Conservation (phyloP, 305 asterid species). For the Rubia balearica region DNA sequence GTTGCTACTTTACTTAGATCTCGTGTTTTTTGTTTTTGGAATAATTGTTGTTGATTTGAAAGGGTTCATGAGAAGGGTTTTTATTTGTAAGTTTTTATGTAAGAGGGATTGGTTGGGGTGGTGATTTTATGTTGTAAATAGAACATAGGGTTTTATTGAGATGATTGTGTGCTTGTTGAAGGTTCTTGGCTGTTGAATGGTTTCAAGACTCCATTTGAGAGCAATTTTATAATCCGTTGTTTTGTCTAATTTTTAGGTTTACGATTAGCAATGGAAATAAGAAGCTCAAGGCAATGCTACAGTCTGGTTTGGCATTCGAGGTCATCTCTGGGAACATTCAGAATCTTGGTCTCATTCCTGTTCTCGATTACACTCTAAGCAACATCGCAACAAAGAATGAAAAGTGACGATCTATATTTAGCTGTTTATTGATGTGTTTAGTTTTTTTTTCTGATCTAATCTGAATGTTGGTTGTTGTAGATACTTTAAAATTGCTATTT, state of each 20-base stretch:
- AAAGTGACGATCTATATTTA: slow-evolving; percentile 30
- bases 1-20: no score
- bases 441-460: neutral
- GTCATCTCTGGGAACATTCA: slow-evolving; percentile 64
- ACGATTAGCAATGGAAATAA: slow-evolving; percentile 32
- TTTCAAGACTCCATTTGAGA: neutral
- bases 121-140: no score
- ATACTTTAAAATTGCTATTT: no score
- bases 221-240: neutral
- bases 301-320: neutral
- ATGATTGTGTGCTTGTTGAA: no score
- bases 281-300: no score
- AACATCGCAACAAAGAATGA: slow-evolving; percentile 66
- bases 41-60: no score
- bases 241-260: slow-evolving; percentile 37
- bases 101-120: no score
- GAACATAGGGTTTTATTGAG: no score
- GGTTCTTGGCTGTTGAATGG: neutral
- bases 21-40: no score
- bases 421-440: neutral
- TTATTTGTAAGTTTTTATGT: no score
- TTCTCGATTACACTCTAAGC: slow-evolving; percentile 64
- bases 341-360: slow-evolving; percentile 59
- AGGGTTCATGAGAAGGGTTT: no score
- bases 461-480: neutral